A percentile compares a stretch with the other conserved stretches of the same genome.
phyloP scores from a whole-genome alignment of 163 green algal genomes.

The Scenedesmus sp. region DNA sequence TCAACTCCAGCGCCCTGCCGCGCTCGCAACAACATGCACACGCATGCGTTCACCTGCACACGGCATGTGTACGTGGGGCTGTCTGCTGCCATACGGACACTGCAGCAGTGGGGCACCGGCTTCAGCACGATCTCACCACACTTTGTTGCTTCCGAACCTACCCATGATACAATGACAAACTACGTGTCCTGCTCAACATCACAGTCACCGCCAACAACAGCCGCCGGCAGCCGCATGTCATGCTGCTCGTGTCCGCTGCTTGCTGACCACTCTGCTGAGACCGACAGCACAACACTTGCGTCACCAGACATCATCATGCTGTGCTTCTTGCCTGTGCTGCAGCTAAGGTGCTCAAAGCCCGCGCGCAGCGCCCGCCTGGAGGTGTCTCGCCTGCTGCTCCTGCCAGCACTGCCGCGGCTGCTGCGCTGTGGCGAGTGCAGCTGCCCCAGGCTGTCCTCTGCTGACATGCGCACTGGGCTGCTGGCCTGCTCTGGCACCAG shows the following conservation, averaged over 20 bases:
- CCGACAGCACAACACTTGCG: slow-evolving; percentile 34
- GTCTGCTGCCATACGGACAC: background rate
- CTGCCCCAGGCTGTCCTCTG: slow-evolving; percentile 15
- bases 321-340: slow-evolving; percentile 21
- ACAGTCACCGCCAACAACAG: slow-evolving; percentile 19
- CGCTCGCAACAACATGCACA: background rate
- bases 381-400: slow-evolving; percentile 14
- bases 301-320: slow-evolving; percentile 16
- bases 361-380: background rate
- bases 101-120: background rate
- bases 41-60: background rate
- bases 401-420: background rate
- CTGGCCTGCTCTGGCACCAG: slow-evolving; percentile 39
- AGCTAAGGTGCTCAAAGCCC: slow-evolving; percentile 26
- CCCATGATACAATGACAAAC: background rate
- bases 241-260: background rate
- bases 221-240: slow-evolving; percentile 29
- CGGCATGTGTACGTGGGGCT: background rate
- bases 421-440: background rate
- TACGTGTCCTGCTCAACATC: slow-evolving; percentile 2
- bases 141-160: background rate
- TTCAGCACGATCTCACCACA: background rate
- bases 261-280: slow-evolving; percentile 18
- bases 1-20: background rate
- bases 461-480: slow-evolving; percentile 37